phyloP scores from a whole-genome alignment of 2,329 filamentous ascomycete species.

The Tolypocladium sp. region DNA sequence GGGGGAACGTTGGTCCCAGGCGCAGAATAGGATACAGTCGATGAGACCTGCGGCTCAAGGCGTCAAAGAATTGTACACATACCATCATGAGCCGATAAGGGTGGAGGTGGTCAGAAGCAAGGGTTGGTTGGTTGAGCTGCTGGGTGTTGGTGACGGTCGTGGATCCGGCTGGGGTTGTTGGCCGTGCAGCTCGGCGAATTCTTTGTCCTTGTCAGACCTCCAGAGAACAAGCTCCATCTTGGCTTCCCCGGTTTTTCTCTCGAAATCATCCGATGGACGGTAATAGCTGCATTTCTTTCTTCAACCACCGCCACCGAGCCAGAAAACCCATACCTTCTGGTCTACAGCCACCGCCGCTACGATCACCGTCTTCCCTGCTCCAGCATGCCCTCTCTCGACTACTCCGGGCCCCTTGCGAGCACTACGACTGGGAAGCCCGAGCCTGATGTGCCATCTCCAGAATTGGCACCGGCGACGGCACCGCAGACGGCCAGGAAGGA shows the following conservation, averaged over 20 bases:
- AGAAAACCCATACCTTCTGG: neutral
- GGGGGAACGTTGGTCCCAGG: constrained; percentile 1
- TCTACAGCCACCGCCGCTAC: neutral
- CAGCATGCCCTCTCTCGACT: neutral
- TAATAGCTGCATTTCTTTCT: neutral
- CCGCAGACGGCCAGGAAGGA: neutral
- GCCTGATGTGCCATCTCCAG: neutral
- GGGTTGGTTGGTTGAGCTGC: neutral
- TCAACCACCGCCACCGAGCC: neutral
- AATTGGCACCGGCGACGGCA: neutral
- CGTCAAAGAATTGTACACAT: neutral
- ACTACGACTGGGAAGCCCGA: neutral
- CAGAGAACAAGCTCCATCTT: neutral
- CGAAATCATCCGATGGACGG: neutral
- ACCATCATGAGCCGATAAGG: neutral
- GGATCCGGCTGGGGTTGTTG: neutral
- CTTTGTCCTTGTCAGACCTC: neutral
- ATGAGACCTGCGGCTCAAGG: neutral
- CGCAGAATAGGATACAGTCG: neutral
- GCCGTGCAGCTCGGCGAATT: neutral
- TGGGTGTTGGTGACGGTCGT: neutral
- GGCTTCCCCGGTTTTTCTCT: neutral
- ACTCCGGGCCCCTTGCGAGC: neutral
- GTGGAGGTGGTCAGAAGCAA: neutral
- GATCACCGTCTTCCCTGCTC: neutral